A percentile compares a stretch with the other conserved stretches of the same genome.
phyloP scores from a whole-genome alignment of 305 asterid species.

The Plantago coronopus region DNA sequence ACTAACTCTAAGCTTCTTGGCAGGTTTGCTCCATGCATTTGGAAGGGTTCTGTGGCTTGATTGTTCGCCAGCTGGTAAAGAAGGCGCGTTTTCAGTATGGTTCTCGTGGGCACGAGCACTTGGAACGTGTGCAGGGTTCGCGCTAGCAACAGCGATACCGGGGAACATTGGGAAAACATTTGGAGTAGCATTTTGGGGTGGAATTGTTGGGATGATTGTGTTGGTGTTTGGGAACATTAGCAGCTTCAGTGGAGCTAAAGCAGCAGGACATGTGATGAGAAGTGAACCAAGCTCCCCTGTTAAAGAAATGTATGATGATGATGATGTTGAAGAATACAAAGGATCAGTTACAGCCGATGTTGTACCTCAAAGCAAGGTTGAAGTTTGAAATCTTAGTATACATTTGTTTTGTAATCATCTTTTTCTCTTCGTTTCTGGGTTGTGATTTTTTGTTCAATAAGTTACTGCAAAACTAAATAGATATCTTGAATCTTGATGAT shows the following conservation, averaged over 20 bases:
- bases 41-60: conserved; percentile 78
- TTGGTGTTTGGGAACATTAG: conserved; percentile 74
- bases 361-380: conserved; percentile 28
- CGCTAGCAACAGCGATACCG: conserved; percentile 57
- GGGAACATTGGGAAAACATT: conserved; percentile 54
- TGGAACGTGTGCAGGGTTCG: conserved; percentile 69
- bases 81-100: conserved; percentile 86
- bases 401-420: neutral
- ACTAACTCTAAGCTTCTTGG: neutral
- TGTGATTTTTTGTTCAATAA: neutral
- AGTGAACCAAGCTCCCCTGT: conserved; percentile 49
- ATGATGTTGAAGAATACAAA: conserved; percentile 20
- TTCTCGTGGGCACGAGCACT: conserved; percentile 71
- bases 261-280: conserved; percentile 61
- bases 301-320: conserved; percentile 17
- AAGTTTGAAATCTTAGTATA: conserved; percentile 22
- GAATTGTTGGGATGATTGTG: conserved; percentile 48
- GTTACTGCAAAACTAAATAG: neutral
- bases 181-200: conserved; percentile 59
- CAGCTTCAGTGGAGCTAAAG: conserved; percentile 75
- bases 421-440: neutral
- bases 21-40: conserved; percentile 49
- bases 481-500: neutral
- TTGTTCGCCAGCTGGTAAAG: conserved; percentile 84
- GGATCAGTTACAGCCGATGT: conserved; percentile 27